Conservation (phyloP, 2,329 filamentous ascomycete genomes). For the Pyrenochaeta sp. region DNA sequence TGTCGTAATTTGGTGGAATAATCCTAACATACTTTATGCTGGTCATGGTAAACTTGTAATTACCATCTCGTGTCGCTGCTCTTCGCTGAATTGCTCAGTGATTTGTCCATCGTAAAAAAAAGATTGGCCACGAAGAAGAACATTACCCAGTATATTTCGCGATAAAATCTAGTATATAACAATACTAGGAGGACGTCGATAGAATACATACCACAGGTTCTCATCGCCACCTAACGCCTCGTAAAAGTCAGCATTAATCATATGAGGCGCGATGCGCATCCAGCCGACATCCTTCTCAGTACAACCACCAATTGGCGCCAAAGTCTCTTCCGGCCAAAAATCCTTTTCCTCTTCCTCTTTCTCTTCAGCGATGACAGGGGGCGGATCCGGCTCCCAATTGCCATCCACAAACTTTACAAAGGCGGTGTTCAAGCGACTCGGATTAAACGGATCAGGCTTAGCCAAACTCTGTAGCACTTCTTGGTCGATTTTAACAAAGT, state of each 20-base stretch:
- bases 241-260: conserved; percentile 10
- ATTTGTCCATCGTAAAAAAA: too few species aligned
- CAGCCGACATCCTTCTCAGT: conserved; percentile 12
- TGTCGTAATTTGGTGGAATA: too few species aligned
- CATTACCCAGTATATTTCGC: too few species aligned
- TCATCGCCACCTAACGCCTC: conserved; percentile 7
- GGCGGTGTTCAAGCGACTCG: not conserved
- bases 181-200: conserved; percentile 7
- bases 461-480: conserved; percentile 9
- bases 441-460: conserved; percentile 3
- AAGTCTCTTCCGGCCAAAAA: too few species aligned
- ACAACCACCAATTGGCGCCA: conserved; percentile 9
- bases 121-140: too few species aligned
- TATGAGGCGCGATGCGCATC: conserved; percentile 11
- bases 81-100: too few species aligned
- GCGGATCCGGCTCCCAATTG: conserved; percentile 8
- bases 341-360: conserved; percentile 2
- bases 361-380: not conserved
- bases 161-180: not conserved
- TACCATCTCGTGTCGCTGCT: too few species aligned
- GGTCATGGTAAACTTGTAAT: too few species aligned
- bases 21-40: too few species aligned
- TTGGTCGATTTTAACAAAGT: conserved; percentile 11
- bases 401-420: conserved; percentile 8
- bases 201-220: conserved; percentile 1